phyloP scores from a whole-genome alignment of 179 eudicot genomes.

The Camellia oleifera region DNA sequence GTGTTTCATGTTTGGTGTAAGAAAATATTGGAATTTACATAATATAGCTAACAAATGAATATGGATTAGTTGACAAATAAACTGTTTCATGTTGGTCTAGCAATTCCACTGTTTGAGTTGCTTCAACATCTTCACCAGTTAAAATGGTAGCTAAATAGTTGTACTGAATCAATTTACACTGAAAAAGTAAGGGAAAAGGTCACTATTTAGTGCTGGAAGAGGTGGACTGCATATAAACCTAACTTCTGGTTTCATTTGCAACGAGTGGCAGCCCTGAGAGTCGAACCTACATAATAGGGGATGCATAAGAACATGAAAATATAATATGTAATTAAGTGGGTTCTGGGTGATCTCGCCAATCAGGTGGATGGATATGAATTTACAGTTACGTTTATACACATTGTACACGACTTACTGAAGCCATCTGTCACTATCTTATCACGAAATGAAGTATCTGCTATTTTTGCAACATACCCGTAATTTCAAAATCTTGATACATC shows the following conservation, averaged over 20 bases:
- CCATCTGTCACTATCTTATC: neutral
- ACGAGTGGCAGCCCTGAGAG: neutral
- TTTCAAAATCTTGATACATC: neutral
- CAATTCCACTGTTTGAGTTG: neutral
- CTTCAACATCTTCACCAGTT: neutral
- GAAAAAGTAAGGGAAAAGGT: neutral
- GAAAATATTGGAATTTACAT: neutral
- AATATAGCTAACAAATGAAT: neutral
- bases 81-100: neutral
- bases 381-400: neutral
- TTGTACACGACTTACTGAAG: neutral
- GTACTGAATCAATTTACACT: neutral
- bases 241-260: neutral
- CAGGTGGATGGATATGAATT: neutral
- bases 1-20: neutral
- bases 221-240: neutral
- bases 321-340: neutral
- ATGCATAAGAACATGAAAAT: neutral
- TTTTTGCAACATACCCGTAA: neutral
- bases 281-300: neutral
- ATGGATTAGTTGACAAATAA: neutral
- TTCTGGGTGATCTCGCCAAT: neutral
- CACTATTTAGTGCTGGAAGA: neutral
- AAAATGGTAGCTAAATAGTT: neutral
- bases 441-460: neutral